phyloP scores from a whole-genome alignment of 768 basidiomycete genomes.

The Agaricus sinodeliciosus region DNA sequence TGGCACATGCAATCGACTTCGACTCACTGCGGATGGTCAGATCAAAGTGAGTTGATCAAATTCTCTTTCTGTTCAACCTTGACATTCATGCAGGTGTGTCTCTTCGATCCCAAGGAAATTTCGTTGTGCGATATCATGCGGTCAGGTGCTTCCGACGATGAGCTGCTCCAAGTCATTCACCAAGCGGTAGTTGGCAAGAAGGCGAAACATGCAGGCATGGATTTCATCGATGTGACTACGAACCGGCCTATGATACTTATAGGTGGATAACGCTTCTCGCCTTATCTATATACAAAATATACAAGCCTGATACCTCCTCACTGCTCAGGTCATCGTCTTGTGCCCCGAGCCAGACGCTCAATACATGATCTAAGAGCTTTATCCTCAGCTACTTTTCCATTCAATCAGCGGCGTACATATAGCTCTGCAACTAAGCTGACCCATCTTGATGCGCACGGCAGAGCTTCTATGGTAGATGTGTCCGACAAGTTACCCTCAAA shows the following conservation, averaged over 20 bases:
- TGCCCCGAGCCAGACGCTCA: neutral
- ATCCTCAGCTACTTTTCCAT: neutral
- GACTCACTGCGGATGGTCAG: constrained; percentile 86
- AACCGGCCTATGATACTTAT: constrained; percentile 92
- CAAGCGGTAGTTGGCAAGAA: constrained; percentile 65
- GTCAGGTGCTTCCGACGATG: constrained; percentile 52
- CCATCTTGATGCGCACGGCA: constrained; percentile 67
- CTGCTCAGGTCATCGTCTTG: constrained; percentile 3
- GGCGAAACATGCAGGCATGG: constrained; percentile 82
- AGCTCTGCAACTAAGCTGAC: constrained; percentile 39
- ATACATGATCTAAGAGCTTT: neutral
- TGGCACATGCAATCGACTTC: constrained; percentile 73
- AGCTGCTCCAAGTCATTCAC: constrained; percentile 54
- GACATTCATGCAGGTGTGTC: constrained; percentile 56
- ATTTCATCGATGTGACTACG: constrained; percentile 64
- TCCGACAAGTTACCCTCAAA: constrained; percentile 52
- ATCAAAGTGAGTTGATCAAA: constrained; percentile 54
- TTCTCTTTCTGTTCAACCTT: neutral
- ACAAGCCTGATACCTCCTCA: constrained; percentile 11
- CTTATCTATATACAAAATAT: constrained; percentile 19
- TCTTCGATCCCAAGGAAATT: constrained; percentile 81
- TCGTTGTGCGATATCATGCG: constrained; percentile 76
- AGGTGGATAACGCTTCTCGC: constrained; percentile 67
- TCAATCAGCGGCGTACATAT: constrained; percentile 12
- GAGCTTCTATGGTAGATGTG: constrained; percentile 82